These are phyloP conservation scores for Camptophora hylomeconis DNA, from an alignment of 2,329 filamentous ascomycete species.

Conservation along the genomic window DNA sequence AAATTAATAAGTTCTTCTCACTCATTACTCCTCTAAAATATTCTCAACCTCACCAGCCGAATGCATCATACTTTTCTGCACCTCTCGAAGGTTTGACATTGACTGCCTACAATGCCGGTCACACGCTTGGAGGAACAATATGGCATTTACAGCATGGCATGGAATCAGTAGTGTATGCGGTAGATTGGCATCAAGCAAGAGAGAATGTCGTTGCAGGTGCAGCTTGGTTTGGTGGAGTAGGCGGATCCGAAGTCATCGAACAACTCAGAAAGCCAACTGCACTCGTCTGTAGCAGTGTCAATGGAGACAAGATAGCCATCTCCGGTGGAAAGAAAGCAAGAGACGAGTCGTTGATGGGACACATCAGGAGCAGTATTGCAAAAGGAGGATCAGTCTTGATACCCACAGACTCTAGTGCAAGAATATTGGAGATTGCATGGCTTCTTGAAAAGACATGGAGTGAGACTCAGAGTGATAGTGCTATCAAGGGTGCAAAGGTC, in stretches of 20 bases:
- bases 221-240: constrained; percentile 78
- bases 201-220: constrained; percentile 91
- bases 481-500: constrained; percentile 42
- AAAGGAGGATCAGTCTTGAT: constrained; percentile 86
- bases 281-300: constrained; percentile 78
- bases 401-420: constrained; percentile 88
- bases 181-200: constrained; percentile 96
- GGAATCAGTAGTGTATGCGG: constrained; percentile 93
- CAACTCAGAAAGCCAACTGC: constrained; percentile 87
- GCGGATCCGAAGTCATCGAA: constrained; percentile 82
- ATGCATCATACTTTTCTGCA: constrained; percentile 75
- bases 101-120: constrained; percentile 91
- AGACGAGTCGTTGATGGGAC: constrained; percentile 72
- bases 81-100: constrained; percentile 84
- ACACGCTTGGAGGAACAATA: constrained; percentile 91
- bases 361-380: constrained; percentile 64
- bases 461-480: constrained; percentile 37
- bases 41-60: constrained; percentile 85
- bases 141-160: constrained; percentile 97
- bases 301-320: constrained; percentile 57
- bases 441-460: constrained; percentile 87
- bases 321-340: constrained; percentile 63
- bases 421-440: constrained; percentile 83
- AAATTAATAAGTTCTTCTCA: constrained; percentile 86
- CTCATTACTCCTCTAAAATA: constrained; percentile 89